Conservation (phyloP, 2,329 filamentous ascomycete genomes). For the Pseudogymnoascus sp. region DNA sequence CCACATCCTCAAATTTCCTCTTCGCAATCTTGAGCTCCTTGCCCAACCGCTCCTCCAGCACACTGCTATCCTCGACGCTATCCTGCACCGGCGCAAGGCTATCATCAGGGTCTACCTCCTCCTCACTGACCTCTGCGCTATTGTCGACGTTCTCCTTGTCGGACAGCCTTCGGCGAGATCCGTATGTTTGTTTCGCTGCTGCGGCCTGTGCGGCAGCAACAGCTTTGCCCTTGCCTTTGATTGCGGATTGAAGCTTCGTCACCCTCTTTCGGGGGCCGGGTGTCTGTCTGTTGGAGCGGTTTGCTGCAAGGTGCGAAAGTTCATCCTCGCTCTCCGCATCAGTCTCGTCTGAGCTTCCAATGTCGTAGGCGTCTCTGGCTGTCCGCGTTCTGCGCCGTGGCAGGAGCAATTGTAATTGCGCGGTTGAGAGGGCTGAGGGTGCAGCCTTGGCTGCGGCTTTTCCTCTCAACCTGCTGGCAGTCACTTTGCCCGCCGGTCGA, state of each 20-base stretch:
- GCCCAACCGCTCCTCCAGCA: conserved; percentile 35
- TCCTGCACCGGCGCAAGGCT: conserved; percentile 41
- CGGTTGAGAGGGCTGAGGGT: conserved; percentile 26
- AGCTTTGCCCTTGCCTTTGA: conserved; percentile 16
- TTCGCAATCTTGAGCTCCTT: conserved; percentile 46
- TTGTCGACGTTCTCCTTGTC: conserved; percentile 51
- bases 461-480: conserved; percentile 13
- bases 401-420: conserved; percentile 31
- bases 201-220: conserved; percentile 10
- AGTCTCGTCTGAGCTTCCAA: conserved; percentile 37
- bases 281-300: conserved; percentile 27
- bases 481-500: conserved; percentile 22
- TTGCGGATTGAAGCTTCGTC: conserved; percentile 21
- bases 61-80: conserved; percentile 30
- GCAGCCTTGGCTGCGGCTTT: conserved; percentile 20
- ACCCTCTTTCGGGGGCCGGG: conserved; percentile 23
- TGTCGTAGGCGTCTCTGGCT: conserved; percentile 30
- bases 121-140: conserved; percentile 29
- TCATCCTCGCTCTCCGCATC: conserved; percentile 51
- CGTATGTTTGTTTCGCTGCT: conserved; percentile 40
- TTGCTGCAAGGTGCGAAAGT: conserved; percentile 40
- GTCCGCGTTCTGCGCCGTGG: conserved; percentile 27
- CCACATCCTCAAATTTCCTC: conserved; percentile 61
- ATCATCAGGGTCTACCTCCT: conserved; percentile 30
- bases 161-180: conserved; percentile 32